Percentiles rank a stretch among this genome's conserved stretches.
Evolutionary conservation across 179 eudicot genomes (phyloP).

Genomic region (Pouteria campechiana): DNA sequence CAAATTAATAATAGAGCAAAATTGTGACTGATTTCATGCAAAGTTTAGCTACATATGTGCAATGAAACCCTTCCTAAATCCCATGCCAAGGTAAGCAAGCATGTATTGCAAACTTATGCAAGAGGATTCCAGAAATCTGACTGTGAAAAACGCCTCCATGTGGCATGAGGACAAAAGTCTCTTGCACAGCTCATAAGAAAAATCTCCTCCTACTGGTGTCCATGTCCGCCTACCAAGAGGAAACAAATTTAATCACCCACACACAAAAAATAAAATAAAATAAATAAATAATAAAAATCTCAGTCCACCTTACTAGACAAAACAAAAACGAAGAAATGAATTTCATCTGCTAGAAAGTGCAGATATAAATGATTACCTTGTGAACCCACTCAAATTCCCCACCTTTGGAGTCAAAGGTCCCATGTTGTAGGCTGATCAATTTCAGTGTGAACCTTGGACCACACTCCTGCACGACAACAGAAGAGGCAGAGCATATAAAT

Average conservation of each 20-base stretch:
- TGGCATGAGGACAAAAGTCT: too few relatives aligned
- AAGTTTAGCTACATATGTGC: too few relatives aligned
- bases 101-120: too few relatives aligned
- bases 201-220: slow-evolving; percentile 91
- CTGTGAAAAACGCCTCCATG: too few relatives aligned
- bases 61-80: too few relatives aligned
- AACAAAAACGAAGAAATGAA: neutral
- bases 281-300: neutral
- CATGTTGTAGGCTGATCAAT: slow-evolving; percentile 74
- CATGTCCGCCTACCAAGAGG: slow-evolving; percentile 80
- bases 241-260: too few relatives aligned
- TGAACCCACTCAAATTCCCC: slow-evolving; percentile 97
- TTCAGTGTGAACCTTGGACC: slow-evolving; percentile 91
- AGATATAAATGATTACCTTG: slow-evolving; percentile 32
- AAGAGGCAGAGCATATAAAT: too few relatives aligned
- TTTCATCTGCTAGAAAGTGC: neutral
- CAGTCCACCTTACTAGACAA: neutral
- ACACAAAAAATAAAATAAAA: neutral
- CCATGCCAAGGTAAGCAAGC: too few relatives aligned
- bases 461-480: slow-evolving; percentile 96
- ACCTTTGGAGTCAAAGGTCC: slow-evolving; percentile 77
- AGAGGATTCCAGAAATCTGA: too few relatives aligned
- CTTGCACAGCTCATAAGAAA: slow-evolving; percentile 60
- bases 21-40: too few relatives aligned
- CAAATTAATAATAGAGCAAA: too few relatives aligned